Base-by-base conservation (phyloP, 176 grass and related monocot species). In the Zoysia pacifica region DNA sequence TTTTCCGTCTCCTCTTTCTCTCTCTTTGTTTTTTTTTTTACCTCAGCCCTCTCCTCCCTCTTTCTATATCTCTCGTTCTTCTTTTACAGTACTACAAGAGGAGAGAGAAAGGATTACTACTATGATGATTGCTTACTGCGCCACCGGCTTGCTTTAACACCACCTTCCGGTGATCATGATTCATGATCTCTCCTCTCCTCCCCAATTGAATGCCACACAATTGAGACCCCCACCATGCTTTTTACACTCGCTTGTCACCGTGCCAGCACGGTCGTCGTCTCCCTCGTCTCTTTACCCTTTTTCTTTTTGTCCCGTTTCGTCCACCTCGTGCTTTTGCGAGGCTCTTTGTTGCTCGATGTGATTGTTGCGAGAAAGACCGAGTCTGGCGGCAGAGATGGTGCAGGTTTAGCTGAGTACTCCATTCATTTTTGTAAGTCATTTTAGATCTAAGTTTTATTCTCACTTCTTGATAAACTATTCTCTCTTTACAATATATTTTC, bases 151-250 rank as follows among this genome's bases (percentile, higher is more conserved):
- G 11, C 58, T 55, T 87, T 82, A 71, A 73, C 67, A 68, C 62
- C 42, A 60, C 28, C 63, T 28, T 50, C 71, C 18, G 18, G 72
- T 69, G 75, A 84, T 70, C 62, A 79, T 89, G 65, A 81, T 52
- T 59, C 28, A 28, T 6, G 58, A 20, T 45, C 65, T 14, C 4
- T 28, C 49, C 9, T 13, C 51, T 54, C 51, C 51, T 16, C 51
- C 8, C 5, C 36, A 66, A 81, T 89, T 78, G 66, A 82, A 81
- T 85, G 87, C 78, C 74, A 78, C 60, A 40, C 72, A 43, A 77
- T 76, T 85, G 77, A 61, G 51, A n/a, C 18, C 7, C 9, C 52
- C 18, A 47, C 2, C 45, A 1, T 20, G 9, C 43, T 81, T 58
- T 39, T 28, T 41, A 49, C 71, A 5, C 45, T 16, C 44, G 11